Conservation (phyloP, 148 eudicot genomes). For the Mesembryanthemum crystallinum region DNA sequence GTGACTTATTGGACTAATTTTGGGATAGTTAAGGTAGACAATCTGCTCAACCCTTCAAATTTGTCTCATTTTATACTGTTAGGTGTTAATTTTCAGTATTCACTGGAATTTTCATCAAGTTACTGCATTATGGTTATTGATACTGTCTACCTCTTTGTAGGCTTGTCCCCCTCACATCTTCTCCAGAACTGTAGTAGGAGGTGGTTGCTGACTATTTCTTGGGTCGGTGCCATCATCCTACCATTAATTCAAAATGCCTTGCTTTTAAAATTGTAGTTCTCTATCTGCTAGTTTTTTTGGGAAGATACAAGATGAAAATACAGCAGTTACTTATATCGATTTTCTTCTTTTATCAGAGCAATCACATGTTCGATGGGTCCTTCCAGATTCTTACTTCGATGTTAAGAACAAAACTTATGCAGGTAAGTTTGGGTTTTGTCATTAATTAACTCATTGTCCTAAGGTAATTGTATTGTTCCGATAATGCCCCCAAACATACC, state of each 20-base stretch:
- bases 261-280: neutral
- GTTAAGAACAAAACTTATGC: constrained; percentile 72
- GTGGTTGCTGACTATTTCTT: too few species aligned
- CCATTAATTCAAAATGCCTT: too few species aligned
- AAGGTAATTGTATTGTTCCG: neutral
- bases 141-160: neutral
- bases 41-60: neutral
- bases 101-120: neutral
- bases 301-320: neutral
- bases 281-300: neutral
- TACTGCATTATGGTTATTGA: neutral
- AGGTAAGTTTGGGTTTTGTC: constrained; percentile 34
- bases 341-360: constrained; percentile 34
- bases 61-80: neutral
- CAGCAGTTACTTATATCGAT: neutral
- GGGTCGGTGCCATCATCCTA: too few species aligned
- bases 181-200: neutral
- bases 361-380: constrained; percentile 65
- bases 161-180: neutral
- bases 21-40: neutral
- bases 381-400: constrained; percentile 83
- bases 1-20: neutral
- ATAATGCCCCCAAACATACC: neutral
- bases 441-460: neutral
- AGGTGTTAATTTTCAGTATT: neutral